Base-by-base conservation (phyloP, 257 asterid species). In the Avicennia marina region DNA sequence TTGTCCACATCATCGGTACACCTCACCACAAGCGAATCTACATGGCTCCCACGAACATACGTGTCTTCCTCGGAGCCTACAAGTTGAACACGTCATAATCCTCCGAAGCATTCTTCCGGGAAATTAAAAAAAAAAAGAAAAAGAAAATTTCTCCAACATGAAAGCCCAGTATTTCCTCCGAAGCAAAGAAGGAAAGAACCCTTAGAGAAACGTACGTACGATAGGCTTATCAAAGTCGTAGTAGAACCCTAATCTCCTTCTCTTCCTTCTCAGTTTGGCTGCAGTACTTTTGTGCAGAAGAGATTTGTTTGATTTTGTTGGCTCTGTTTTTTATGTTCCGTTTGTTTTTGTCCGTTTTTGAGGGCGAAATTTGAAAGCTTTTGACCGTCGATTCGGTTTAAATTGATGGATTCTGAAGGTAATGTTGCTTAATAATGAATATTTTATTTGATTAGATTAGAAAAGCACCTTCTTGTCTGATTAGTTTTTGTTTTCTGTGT, bases 41-140 rank as follows among this genome's bases (percentile, higher is more conserved):
- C 80, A 64, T 86, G 95, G 59, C 75, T 1, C 0, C 24, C 13
- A 13, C 13, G 41, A 36, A 2, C 41, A 8, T 36, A 36, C 41
- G 41, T 36, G 41, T 36, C 41, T 7, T 12, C 6, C 2, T 11
- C 13, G 19, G 7, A 73, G 65, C 81, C 87, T 20, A 60, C 76
- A 56, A 12, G 64, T 25, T 0, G 0, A 58, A 65, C 82, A 74
- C 71, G 84, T 76, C 86, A 74, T 44, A 61, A 8, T 61, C 41
- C 41, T 29, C 2, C 41, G 41, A 5, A 36, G 12, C 68, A 11
- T 1, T 49, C 41, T n/a, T n/a, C n/a, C n/a, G n/a, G n/a, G n/a
- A n/a, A n/a, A n/a, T n/a, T n/a, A n/a, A n/a, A n/a, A n/a, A 38
- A 26, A 47, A 39, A 48, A 26, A 20, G 8, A 54, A 41, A 32